Base-by-base conservation (phyloP, 177 flowering plant genomes). In the Vitis hybrid region DNA sequence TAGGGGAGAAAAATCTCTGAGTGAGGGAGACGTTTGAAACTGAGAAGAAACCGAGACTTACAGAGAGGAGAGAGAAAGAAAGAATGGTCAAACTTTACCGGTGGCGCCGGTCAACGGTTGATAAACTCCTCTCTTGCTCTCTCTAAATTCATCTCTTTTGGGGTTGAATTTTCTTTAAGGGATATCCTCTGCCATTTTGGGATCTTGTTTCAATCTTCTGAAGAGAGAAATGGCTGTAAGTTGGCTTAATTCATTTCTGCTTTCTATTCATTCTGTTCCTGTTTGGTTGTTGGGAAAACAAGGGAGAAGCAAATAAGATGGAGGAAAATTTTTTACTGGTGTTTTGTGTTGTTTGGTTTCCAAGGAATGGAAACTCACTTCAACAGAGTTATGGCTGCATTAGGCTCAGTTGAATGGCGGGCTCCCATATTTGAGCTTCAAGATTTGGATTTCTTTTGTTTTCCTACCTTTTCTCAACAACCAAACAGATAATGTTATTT, bases 41-140 rank as follows among this genome's bases (percentile, higher is more conserved):
- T 18, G 53, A n/a, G 69, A 33, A 56, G 72, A 69, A 62, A 65
- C 26, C 72, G 66, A 66, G 71, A 69, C 56, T 56, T 50, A 45
- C 64, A 48, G 60, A 70, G 52, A 45, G 67, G 31, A 62, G 63
- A 57, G 51, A 45, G 51, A 55, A 39, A 50, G 18, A 39, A 74
- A 66, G 84, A 81, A 79, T 56, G 75, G 83, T 81, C 83, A 79
- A 79, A 74, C 63, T 22, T 78, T 11, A 84, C 82, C 79, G 78
- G 76, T 76, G 76, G 77, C 81, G 72, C 78, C 76, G 45, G 81
- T 82, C 82, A 82, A 80, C 74, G 80, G 76, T 73, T 75, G 80
- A 78, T 81, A 64, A 81, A 76, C 79, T 68, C 52, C 72, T 68
- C 39, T 33, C 67, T 48, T 39, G 60, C 59, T 55, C 48, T 22